Conservation (phyloP, 495 filamentous ascomycete species). For the Daldinia bambusicola region DNA sequence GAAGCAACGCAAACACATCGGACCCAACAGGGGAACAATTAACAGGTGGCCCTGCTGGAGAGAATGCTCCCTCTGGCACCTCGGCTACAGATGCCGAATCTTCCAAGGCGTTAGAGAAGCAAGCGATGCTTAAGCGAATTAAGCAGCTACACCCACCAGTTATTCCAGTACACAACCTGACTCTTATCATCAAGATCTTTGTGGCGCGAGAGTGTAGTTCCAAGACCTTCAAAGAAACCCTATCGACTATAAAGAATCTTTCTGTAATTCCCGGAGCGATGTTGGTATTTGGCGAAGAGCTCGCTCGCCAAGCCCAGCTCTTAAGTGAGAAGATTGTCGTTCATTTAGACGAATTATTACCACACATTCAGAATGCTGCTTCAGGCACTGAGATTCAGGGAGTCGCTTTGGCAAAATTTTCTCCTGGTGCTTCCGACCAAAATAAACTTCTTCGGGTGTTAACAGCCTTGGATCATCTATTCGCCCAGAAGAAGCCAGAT, state of each 20-base stretch:
- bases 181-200: slow-evolving; percentile 93
- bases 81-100: slow-evolving; percentile 52
- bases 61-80: slow-evolving; percentile 30
- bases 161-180: slow-evolving; percentile 89
- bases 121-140: slow-evolving; percentile 71
- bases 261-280: slow-evolving; percentile 92
- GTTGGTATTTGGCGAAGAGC: slow-evolving; percentile 87
- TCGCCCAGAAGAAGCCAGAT: slow-evolving; percentile 70
- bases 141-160: slow-evolving; percentile 81
- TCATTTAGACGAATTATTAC: slow-evolving; percentile 86
- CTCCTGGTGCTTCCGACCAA: slow-evolving; percentile 92
- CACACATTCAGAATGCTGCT: slow-evolving; percentile 85
- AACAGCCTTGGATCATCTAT: slow-evolving; percentile 94
- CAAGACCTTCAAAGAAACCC: slow-evolving; percentile 95
- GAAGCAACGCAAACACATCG: slow-evolving; percentile 8
- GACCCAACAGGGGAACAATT: slow-evolving; percentile 16
- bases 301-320: slow-evolving; percentile 83
- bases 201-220: slow-evolving; percentile 94
- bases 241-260: slow-evolving; percentile 97
- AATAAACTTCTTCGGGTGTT: slow-evolving; percentile 93
- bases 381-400: slow-evolving; percentile 95
- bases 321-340: slow-evolving; percentile 84
- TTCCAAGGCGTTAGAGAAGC: slow-evolving; percentile 63
- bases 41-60: slow-evolving; percentile 38
- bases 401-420: slow-evolving; percentile 93